These are phyloP conservation scores for Borovskyia barvae DNA, from an alignment of 208 protist species.

Conservation along the genomic window DNA sequence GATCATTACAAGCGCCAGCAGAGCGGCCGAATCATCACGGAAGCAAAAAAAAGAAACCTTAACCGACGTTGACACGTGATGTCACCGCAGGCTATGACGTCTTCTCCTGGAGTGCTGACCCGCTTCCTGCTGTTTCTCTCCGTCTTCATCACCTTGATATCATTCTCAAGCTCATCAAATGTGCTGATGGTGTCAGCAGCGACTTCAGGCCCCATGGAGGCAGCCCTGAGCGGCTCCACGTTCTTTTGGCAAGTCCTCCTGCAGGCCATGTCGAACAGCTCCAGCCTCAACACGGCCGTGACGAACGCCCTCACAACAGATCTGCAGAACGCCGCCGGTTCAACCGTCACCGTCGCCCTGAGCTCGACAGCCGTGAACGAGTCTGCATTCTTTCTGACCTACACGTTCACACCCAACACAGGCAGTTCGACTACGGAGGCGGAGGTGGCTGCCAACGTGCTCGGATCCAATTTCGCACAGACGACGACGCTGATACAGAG, in stretches of 20 bases:
- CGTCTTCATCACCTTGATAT: too few relatives aligned
- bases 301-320: not conserved
- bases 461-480: not conserved
- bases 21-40: too few relatives aligned
- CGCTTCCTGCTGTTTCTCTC: too few relatives aligned
- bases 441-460: slow-evolving; percentile 3
- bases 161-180: not conserved
- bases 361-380: not conserved
- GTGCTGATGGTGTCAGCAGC: not conserved
- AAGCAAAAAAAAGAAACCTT: too few relatives aligned
- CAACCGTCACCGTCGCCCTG: slow-evolving; percentile 2
- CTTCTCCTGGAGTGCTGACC: not conserved
- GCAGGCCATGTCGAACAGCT: not conserved
- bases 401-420: not conserved
- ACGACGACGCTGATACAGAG: not conserved
- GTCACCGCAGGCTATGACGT: too few relatives aligned
- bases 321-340: not conserved
- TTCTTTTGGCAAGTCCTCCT: slow-evolving; percentile 4
- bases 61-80: too few relatives aligned
- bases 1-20: too few relatives aligned
- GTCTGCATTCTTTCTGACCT: slow-evolving; percentile 3
- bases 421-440: not conserved
- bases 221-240: slow-evolving; percentile 1
- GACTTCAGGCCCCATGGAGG: not conserved
- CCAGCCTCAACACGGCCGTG: not conserved